phyloP scores from a whole-genome alignment of 768 basidiomycete genomes.

The Megacollybia marginata region DNA sequence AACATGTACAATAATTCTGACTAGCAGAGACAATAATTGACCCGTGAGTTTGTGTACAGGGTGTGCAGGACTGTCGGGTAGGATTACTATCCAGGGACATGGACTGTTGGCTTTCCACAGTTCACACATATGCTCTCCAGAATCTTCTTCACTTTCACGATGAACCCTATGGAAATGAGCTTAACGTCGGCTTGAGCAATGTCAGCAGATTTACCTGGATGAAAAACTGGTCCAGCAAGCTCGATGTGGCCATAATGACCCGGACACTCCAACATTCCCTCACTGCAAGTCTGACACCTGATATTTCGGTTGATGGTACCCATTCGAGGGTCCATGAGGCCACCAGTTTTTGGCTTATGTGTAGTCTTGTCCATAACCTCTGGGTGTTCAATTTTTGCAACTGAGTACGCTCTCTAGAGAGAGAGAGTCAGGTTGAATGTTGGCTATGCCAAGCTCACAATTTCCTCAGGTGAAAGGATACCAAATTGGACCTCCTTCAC shows the following conservation, averaged over 20 bases:
- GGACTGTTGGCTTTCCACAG: no score
- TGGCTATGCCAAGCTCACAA: conserved; percentile 47
- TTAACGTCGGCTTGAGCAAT: neutral
- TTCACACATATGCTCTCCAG: conserved; percentile 98
- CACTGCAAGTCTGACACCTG: conserved; percentile 99
- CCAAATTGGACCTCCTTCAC: conserved; percentile 98
- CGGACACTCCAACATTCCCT: conserved; percentile 99
- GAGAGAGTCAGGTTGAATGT: conserved; percentile 1
- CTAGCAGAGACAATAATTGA: no score
- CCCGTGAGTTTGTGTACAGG: no score
- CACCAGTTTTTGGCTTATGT: conserved; percentile 85
- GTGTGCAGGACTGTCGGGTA: no score
- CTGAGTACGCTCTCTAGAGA: conserved; percentile 91
- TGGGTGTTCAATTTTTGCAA: conserved; percentile 96
- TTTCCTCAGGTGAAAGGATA: conserved; percentile 97
- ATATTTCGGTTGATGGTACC: conserved; percentile 97
- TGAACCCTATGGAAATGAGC: conserved; percentile 62
- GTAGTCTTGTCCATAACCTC: conserved; percentile 97
- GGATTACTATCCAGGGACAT: no score
- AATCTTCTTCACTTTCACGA: conserved; percentile 99
- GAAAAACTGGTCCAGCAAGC: conserved; percentile 93
- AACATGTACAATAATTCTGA: no score
- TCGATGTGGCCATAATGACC: conserved; percentile 99
- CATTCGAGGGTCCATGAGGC: conserved; percentile 97
- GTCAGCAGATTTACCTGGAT: conserved; percentile 63